Percentiles rank a stretch among this genome's conserved stretches.
These are phyloP conservation scores for Phallus indusiatus DNA, from an alignment of 768 basidiomycete genomes.

Conservation along the genomic window DNA sequence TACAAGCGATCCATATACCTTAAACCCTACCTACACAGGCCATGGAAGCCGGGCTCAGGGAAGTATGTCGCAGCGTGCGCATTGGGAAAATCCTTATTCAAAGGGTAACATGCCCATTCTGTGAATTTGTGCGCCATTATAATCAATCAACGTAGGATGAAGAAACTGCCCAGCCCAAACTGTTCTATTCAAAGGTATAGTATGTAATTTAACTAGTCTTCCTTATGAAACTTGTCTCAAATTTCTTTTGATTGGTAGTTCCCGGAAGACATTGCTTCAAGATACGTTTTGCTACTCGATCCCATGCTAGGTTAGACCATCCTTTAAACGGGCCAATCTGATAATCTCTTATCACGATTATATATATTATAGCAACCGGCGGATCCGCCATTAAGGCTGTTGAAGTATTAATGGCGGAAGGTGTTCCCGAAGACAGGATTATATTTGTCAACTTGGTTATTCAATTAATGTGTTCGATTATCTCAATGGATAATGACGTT, in stretches of 20 bases:
- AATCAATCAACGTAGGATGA: constrained; percentile 66
- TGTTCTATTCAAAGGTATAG: constrained; percentile 79
- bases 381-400: constrained; percentile 98
- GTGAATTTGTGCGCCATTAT: neutral
- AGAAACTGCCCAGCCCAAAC: constrained; percentile 84
- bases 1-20: neutral
- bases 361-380: constrained; percentile 59
- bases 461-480: constrained; percentile 9
- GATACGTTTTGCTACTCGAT: constrained; percentile 91
- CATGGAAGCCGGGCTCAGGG: constrained; percentile 95
- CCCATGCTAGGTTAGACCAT: constrained; percentile 81
- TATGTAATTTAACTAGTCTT: neutral
- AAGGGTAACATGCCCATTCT: constrained; percentile 43
- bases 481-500: neutral
- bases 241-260: constrained; percentile 40
- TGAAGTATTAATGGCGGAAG: constrained; percentile 84
- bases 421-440: constrained; percentile 90
- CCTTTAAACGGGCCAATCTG: neutral
- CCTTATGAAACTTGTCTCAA: neutral
- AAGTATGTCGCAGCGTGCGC: constrained; percentile 88
- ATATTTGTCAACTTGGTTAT: constrained; percentile 88
- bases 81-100: constrained; percentile 99
- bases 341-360: neutral
- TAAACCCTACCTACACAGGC: constrained; percentile 38
- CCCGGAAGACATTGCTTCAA: constrained; percentile 82